Evolutionary conservation across 1,139 yeast species (phyloP).

Genomic region (Saccharomyces hybrid): DNA sequence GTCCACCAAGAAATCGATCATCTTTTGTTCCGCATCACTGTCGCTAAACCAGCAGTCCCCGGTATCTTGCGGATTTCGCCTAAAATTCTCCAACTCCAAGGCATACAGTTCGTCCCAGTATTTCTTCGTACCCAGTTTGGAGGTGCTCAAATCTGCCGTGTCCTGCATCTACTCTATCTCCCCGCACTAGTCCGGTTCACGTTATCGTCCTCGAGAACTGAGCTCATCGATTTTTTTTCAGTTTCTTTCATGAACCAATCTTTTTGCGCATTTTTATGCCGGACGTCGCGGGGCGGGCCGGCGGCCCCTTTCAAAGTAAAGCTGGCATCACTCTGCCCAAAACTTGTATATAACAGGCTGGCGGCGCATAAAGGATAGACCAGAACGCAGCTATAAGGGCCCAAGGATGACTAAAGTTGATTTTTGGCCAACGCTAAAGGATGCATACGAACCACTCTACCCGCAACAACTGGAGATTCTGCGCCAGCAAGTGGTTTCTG

Average conservation of each 20-base stretch:
- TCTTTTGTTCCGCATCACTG: constrained; percentile 78
- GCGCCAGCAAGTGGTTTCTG: constrained; percentile 70
- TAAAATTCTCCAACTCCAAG: constrained; percentile 62
- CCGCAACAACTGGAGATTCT: constrained; percentile 68
- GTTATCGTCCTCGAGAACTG: not conserved
- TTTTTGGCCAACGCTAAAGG: constrained; percentile 28
- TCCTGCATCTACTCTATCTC: constrained; percentile 36
- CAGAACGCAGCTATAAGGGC: not conserved
- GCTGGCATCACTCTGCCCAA: not conserved
- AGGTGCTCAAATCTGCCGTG: constrained; percentile 50
- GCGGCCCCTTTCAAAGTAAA: not conserved
- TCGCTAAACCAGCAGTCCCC: constrained; percentile 98
- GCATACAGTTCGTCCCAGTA: constrained; percentile 89
- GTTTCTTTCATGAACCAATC: not conserved
- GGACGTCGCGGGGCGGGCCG: not conserved
- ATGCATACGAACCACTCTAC: constrained; percentile 50
- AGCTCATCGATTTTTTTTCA: constrained; percentile 3
- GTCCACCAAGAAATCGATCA: constrained; percentile 57
- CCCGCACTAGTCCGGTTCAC: not conserved
- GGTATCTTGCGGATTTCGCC: constrained; percentile 66
- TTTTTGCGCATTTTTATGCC: not conserved
- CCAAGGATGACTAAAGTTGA: constrained; percentile 22
- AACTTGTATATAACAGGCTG: not conserved
- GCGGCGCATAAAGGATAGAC: not conserved
- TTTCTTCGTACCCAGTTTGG: constrained; percentile 70